These are phyloP conservation scores for Colletotrichum caudatum DNA, from an alignment of 2,329 filamentous ascomycete species.

Conservation along the genomic window DNA sequence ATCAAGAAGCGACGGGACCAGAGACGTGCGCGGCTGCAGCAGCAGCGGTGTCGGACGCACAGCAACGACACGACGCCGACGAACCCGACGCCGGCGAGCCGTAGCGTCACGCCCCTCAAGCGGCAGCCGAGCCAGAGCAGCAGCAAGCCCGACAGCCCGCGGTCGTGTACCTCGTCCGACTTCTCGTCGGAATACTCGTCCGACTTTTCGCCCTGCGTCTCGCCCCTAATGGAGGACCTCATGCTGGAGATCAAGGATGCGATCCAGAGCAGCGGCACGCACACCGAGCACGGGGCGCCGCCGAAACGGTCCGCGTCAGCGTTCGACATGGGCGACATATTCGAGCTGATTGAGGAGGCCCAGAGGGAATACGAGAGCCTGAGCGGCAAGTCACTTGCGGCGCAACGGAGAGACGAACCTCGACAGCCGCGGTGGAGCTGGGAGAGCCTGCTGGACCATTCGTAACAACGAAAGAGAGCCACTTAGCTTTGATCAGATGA, in stretches of 20 bases:
- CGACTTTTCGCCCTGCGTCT: slow-evolving; percentile 34
- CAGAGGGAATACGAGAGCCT: slow-evolving; percentile 37
- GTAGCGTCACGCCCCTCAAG: slow-evolving; percentile 36
- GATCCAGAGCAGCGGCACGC: slow-evolving; percentile 31
- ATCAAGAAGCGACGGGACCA: slow-evolving; percentile 35
- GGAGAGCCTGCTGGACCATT: slow-evolving; percentile 20
- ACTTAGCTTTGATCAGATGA: slow-evolving; percentile 6
- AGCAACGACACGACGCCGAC: slow-evolving; percentile 23
- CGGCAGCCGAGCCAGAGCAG: slow-evolving; percentile 35
- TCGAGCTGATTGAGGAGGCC: slow-evolving; percentile 35
- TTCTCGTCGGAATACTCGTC: slow-evolving; percentile 31
- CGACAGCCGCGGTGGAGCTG: slow-evolving; percentile 27
- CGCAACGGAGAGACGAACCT: background rate
- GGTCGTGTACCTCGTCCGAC: slow-evolving; percentile 24
- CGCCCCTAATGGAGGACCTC: slow-evolving; percentile 38
- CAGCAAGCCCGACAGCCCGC: slow-evolving; percentile 30
- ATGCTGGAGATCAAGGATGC: slow-evolving; percentile 37
- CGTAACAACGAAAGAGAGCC: background rate
- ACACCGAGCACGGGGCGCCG: background rate
- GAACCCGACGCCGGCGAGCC: slow-evolving; percentile 4
- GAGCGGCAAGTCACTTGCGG: background rate
- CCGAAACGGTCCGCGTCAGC: slow-evolving; percentile 10
- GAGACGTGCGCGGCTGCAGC: slow-evolving; percentile 30
- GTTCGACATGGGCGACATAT: slow-evolving; percentile 35
- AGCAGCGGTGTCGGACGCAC: slow-evolving; percentile 29